Base-by-base conservation (phyloP, 768 basidiomycete genomes). In the Tylopilus sp. region DNA sequence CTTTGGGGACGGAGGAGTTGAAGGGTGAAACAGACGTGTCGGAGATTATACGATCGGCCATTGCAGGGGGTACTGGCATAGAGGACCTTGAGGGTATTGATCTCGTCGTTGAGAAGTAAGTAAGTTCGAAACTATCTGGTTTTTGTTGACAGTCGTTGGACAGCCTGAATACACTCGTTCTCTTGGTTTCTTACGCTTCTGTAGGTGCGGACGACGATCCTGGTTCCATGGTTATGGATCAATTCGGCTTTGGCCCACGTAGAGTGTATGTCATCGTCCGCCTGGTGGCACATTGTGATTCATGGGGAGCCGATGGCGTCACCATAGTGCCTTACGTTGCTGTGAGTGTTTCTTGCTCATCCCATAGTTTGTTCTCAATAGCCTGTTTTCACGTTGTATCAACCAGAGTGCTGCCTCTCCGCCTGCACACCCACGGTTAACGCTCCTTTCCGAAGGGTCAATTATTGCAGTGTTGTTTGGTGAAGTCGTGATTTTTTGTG, bases 41-140 rank as follows among this genome's bases (percentile, higher is more conserved):
- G 0, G 72, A 59, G 0, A 68, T 79, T 18, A 69, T 85, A 10
- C 71, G 73, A 6, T 62, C 71, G 1, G 79, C 78, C 18, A 66
- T 89, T 20, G 67, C 77, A 36, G 68, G 72, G 30, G 70, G 70
- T 0, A 73, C 79, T 44, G 65, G 72, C 7, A 73, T 76, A 50
- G 69, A 88, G 38, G 88, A 90, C 57, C 69, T 92, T 4, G 90
- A 92, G 62, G 67, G 91, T 36, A 70, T 90, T 41, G 89, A 91
- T 71, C 57, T 90, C 30, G 79, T 79, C 6, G 65, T 86, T 17
- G 80, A 83, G 48, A 73, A 73, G 86, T 85, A 51, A 47, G 75
- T 54, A 55, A 48, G 21, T 40, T 4, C 28, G n/a, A 39, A 13
- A 35, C 9, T 20, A 13, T 36, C 13, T n/a, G 18, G 11, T 10